Percentiles rank a stretch among this genome's conserved stretches.
phyloP scores from a whole-genome alignment of 2,329 filamentous ascomycete species.

The Ophiognomonia clavigignenti-juglandacearum region DNA sequence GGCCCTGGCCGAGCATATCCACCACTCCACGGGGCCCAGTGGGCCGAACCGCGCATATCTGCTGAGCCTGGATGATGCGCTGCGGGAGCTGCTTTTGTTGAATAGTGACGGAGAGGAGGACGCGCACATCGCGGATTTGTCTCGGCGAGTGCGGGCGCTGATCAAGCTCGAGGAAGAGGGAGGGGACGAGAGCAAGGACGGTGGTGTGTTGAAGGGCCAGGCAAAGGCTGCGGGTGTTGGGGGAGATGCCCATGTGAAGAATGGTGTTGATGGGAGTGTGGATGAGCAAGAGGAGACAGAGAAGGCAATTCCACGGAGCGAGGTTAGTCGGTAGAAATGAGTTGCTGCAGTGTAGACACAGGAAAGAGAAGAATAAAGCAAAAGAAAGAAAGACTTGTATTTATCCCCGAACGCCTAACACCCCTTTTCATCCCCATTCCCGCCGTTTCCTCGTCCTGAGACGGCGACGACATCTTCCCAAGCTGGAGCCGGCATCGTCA shows the following conservation, averaged over 20 bases:
- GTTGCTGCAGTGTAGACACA: too few species aligned
- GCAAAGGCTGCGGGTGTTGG: background rate
- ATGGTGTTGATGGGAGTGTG: slow-evolving; percentile 42
- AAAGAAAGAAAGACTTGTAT: slow-evolving; percentile 11
- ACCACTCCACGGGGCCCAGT: slow-evolving; percentile 71
- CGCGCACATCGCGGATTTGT: slow-evolving; percentile 83
- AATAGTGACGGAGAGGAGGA: slow-evolving; percentile 79
- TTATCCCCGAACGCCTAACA: slow-evolving; percentile 9
- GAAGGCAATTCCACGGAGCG: too few species aligned
- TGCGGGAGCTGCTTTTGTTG: slow-evolving; percentile 67
- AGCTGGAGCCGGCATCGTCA: too few species aligned
- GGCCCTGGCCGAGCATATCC: slow-evolving; percentile 74
- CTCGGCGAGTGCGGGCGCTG: slow-evolving; percentile 63
- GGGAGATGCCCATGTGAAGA: slow-evolving; percentile 16
- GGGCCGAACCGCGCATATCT: slow-evolving; percentile 90
- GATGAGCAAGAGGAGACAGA: slow-evolving; percentile 59
- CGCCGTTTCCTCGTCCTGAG: background rate
- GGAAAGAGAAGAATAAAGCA: background rate
- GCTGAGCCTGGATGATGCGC: slow-evolving; percentile 69
- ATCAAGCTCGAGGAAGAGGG: slow-evolving; percentile 31
- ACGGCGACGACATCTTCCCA: background rate
- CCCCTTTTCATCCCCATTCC: slow-evolving; percentile 1
- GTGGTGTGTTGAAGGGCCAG: background rate
- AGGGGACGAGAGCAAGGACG: slow-evolving; percentile 16
- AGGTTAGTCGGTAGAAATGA: too few species aligned